Evolutionary conservation across 129 eudicot species (phyloP).

Genomic region (Flaveria ramosissima): DNA sequence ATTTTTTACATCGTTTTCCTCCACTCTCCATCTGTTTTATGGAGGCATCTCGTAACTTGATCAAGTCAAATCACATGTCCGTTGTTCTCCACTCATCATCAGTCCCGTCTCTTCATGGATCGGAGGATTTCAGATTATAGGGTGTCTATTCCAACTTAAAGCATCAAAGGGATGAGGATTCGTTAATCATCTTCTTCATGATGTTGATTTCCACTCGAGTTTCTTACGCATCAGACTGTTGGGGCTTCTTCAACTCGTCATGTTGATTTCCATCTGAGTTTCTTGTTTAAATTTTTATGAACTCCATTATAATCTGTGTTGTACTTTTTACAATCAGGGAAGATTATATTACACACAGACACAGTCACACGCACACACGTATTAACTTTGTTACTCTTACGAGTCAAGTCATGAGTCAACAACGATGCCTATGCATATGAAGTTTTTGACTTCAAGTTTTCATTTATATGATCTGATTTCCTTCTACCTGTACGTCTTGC

Average conservation of each 20-base stretch:
- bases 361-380: too few relatives aligned
- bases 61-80: neutral
- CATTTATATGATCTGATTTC: neutral
- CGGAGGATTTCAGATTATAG: neutral
- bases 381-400: too few relatives aligned
- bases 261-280: neutral
- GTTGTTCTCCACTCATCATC: neutral
- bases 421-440: constrained; percentile 16
- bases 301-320: neutral
- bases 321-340: neutral
- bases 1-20: neutral
- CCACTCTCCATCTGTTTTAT: neutral
- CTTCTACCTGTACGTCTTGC: neutral
- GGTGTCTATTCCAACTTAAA: neutral
- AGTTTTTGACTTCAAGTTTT: constrained; percentile 7
- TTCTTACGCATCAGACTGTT: too few relatives aligned
- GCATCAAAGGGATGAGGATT: neutral
- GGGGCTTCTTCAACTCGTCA: neutral
- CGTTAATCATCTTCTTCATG: too few relatives aligned
- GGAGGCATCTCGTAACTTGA: neutral
- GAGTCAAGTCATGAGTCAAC: neutral
- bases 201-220: too few relatives aligned
- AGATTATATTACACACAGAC: neutral
- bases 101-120: neutral
- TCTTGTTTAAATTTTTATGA: neutral